phyloP scores from a whole-genome alignment of 495 filamentous ascomycete genomes.

The Trichoderma reesei region DNA sequence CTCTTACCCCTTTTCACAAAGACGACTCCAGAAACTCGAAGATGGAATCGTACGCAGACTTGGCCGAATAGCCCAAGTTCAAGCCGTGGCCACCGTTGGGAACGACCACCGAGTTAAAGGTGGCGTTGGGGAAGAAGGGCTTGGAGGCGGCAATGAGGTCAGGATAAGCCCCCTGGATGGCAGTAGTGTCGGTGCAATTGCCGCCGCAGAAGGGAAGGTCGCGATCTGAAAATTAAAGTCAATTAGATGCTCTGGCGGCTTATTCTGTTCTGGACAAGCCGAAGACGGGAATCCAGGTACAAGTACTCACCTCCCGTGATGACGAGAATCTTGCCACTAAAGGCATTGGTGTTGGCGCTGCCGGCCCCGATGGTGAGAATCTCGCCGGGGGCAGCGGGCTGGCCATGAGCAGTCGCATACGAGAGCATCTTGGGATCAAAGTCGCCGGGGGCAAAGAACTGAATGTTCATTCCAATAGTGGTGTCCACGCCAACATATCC shows the following conservation, averaged over 20 bases:
- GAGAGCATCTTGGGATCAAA: constrained; percentile 38
- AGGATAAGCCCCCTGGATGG: constrained; percentile 13
- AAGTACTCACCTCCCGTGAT: constrained; percentile 26
- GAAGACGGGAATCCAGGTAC: background rate
- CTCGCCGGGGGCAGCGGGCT: constrained; percentile 42
- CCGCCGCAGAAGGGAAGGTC: constrained; percentile 46
- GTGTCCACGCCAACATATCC: constrained; percentile 17
- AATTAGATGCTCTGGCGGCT: background rate
- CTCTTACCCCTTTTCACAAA: background rate
- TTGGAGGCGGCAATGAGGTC: constrained; percentile 32
- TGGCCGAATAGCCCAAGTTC: constrained; percentile 24
- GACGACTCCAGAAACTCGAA: constrained; percentile 6
- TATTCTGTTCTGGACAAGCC: background rate
- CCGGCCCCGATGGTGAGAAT: constrained; percentile 30
- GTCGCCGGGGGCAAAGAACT: constrained; percentile 36
- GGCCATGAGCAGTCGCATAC: constrained; percentile 33
- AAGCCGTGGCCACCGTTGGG: constrained; percentile 42
- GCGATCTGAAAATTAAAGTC: constrained; percentile 20
- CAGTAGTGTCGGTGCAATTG: constrained; percentile 34
- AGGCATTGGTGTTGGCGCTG: constrained; percentile 21
- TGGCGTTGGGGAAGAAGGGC: constrained; percentile 33
- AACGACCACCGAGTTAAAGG: constrained; percentile 37
- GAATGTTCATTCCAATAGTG: constrained; percentile 8
- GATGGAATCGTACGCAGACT: background rate
- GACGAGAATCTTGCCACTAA: constrained; percentile 39